Conservation (phyloP, 495 filamentous ascomycete genomes). For the Elasticomyces elasticus region DNA sequence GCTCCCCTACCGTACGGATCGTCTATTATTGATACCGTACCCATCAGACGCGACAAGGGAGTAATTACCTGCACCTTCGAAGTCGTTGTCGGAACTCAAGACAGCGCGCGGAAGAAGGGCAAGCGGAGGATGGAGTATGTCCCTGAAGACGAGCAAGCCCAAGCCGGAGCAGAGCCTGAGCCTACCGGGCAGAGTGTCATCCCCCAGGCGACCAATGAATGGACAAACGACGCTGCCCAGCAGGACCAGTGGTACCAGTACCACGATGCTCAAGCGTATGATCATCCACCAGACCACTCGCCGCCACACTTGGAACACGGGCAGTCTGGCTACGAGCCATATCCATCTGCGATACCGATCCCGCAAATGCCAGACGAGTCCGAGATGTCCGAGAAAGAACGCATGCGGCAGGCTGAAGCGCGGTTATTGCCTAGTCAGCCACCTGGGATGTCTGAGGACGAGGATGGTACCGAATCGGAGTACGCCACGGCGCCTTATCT, state of each 20-base stretch:
- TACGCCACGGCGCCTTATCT: conserved; percentile 22
- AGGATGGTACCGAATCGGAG: neutral
- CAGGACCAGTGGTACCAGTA: neutral
- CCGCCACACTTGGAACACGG: neutral
- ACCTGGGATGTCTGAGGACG: conserved; percentile 17
- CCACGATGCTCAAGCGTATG: neutral
- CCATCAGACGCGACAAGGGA: conserved; percentile 75
- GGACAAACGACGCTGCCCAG: neutral
- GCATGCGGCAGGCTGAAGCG: conserved; percentile 30
- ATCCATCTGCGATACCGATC: conserved; percentile 11
- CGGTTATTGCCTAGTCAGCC: conserved; percentile 33
- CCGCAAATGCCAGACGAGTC: conserved; percentile 19
- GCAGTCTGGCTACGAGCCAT: neutral
- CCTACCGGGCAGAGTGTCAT: neutral
- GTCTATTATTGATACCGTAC: conserved; percentile 83
- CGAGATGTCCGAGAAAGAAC: conserved; percentile 33
- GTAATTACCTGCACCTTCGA: conserved; percentile 77
- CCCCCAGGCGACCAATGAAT: neutral
- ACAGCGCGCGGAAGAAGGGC: conserved; percentile 55
- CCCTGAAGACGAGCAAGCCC: conserved; percentile 7
- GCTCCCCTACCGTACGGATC: conserved; percentile 47
- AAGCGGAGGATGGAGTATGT: conserved; percentile 34
- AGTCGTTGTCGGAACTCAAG: conserved; percentile 76
- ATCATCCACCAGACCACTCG: neutral
- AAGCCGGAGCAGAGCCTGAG: conserved; percentile 18